Conservation (phyloP, 441 rosid genomes). For the Bruguiera hainesii region DNA sequence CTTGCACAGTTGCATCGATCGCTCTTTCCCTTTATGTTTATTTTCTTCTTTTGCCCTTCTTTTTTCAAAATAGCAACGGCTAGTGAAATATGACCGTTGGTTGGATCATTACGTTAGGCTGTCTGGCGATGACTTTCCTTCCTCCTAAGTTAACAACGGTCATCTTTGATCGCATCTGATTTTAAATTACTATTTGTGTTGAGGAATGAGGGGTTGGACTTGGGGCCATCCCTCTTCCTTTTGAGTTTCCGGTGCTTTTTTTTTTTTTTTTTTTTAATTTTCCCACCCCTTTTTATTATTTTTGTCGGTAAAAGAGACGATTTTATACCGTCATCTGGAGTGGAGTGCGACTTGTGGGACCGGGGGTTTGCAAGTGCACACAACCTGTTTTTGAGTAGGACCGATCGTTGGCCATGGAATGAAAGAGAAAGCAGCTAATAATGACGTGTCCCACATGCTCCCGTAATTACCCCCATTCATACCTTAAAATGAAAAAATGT, state of each 20-base stretch:
- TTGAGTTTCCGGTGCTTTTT: slow-evolving; percentile 1
- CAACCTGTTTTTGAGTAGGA: too few species aligned
- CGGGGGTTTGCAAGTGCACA: too few species aligned
- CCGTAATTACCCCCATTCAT: too few species aligned
- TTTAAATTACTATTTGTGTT: slow-evolving; percentile 20
- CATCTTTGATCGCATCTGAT: slow-evolving; percentile 38
- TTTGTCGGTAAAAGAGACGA: too few species aligned
- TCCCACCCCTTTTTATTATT: too few species aligned
- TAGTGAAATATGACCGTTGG: slow-evolving; percentile 68
- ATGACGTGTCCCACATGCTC: too few species aligned
- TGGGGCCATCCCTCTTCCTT: neutral
- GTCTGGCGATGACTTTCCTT: slow-evolving; percentile 27
- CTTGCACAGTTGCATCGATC: too few species aligned
- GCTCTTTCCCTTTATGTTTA: neutral
- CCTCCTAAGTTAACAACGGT: slow-evolving; percentile 49
- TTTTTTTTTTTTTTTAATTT: neutral
- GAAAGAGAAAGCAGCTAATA: too few species aligned
- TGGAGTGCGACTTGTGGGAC: too few species aligned
- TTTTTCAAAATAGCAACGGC: slow-evolving; percentile 47
- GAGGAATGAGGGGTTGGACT: neutral
- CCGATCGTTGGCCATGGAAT: too few species aligned
- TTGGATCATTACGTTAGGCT: slow-evolving; percentile 26
- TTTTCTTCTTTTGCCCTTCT: neutral
- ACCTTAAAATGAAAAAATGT: too few species aligned
- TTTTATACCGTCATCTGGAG: too few species aligned